phyloP scores from a whole-genome alignment of 2,329 filamentous ascomycete genomes.

The Aspergillus fijiensis region DNA sequence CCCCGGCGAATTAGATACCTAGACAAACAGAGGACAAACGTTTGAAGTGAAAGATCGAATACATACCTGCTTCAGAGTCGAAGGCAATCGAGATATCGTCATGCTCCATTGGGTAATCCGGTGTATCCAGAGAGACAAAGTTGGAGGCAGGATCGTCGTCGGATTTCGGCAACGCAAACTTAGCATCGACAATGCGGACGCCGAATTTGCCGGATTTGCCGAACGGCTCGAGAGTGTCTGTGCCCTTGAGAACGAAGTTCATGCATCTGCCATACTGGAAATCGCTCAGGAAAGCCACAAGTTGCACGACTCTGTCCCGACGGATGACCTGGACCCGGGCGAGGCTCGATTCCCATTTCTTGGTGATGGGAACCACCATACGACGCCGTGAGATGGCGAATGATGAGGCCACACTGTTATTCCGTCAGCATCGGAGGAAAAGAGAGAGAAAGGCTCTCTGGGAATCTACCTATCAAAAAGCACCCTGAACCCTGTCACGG shows the following conservation, averaged over 20 bases:
- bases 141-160: slow-evolving; percentile 57
- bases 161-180: slow-evolving; percentile 74
- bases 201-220: slow-evolving; percentile 65
- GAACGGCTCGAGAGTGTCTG: slow-evolving; percentile 75
- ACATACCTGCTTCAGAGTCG: slow-evolving; percentile 73
- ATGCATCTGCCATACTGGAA: slow-evolving; percentile 85
- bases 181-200: slow-evolving; percentile 81
- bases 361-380: slow-evolving; percentile 90
- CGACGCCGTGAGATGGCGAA: slow-evolving; percentile 80
- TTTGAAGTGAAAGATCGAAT: neutral
- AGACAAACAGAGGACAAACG: neutral
- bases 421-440: neutral
- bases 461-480: slow-evolving; percentile 61
- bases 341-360: slow-evolving; percentile 84
- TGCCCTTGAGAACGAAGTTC: slow-evolving; percentile 82
- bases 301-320: slow-evolving; percentile 71
- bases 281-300: slow-evolving; percentile 84
- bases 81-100: slow-evolving; percentile 87
- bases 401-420: slow-evolving; percentile 59
- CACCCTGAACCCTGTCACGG: slow-evolving; percentile 77
- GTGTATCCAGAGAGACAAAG: slow-evolving; percentile 82
- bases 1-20: slow-evolving; percentile 4
- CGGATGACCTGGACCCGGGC: slow-evolving; percentile 78
- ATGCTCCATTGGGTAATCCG: slow-evolving; percentile 87
- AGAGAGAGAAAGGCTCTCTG: neutral